Evolutionary conservation across 306 rosid genomes (phyloP), one percentile per base, ranked within the genome.

Genomic region (Acacia melanoxylon): DNA sequence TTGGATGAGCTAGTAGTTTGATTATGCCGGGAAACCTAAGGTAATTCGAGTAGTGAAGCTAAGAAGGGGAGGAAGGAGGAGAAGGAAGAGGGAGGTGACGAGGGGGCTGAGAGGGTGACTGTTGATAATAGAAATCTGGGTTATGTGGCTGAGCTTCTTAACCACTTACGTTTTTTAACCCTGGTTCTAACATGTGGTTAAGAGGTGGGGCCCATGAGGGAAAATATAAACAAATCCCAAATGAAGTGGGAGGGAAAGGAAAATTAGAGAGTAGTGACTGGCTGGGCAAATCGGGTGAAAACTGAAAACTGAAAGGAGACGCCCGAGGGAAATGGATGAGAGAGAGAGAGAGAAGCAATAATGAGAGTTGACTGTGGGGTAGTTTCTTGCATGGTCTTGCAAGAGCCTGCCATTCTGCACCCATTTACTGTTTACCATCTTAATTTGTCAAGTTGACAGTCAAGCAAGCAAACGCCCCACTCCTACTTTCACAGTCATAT

Each of bases 131-230:
- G 91, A 85, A 91, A 87, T 91, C 89, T 73, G 75, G 83, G 88
- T 88, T 91, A 86, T 88, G 97, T 87, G 98, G 98, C 72, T 88
- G 92, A 83, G 88, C 94, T 92, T 90, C 94, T 91, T 90, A 94
- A 91, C 97, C 94, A 93, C 92, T 89, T 79, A 85, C 0, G 58
- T 87, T 31, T 84, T 91, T 89, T 90, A 90, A 94, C 98, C 87
- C 93, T 87, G 80, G 98, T 92, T 91, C 88, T 91, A 91, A 90
- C 90, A 93, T 82, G 79, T 91, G 94, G 98, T 94, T 92, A 89
- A 88, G 92, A 83, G 85, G 19, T 77, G 83, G 93, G 88, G 89
- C 90, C 91, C 83, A 79, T 85, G 45, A 54, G 79, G 20, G 7
- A 48, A 14, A 16, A 14, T 14, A 46, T 11, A 46, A 3, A 46